Conservation (phyloP, 1,284 basidiomycete genomes). For the Xanthoconium separans region DNA sequence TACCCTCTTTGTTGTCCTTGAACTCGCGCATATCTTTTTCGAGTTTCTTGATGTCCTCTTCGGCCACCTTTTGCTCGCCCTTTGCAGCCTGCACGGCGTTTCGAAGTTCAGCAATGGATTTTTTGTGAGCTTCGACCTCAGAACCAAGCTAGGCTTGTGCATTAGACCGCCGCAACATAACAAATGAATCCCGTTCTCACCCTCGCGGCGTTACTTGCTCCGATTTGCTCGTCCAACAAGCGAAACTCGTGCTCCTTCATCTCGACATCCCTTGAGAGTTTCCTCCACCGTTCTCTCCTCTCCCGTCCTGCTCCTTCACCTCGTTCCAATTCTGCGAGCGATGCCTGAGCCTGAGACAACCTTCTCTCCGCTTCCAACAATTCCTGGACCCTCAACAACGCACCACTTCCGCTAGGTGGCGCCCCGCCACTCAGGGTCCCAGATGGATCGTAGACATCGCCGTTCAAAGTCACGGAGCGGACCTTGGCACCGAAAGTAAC, state of each 20-base stretch:
- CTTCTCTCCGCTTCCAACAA: slow-evolving; percentile 58
- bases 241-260: slow-evolving; percentile 87
- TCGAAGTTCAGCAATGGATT: slow-evolving; percentile 68
- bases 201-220: slow-evolving; percentile 85
- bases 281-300: slow-evolving; percentile 70
- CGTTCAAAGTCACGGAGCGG: slow-evolving; percentile 90
- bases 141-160: slow-evolving; percentile 60
- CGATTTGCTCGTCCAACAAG: slow-evolving; percentile 83
- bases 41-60: slow-evolving; percentile 80
- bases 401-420: slow-evolving; percentile 73
- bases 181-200: slow-evolving; percentile 43
- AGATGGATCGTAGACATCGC: slow-evolving; percentile 96
- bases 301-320: slow-evolving; percentile 57
- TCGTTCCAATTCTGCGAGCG: slow-evolving; percentile 56
- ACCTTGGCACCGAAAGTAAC: slow-evolving; percentile 82
- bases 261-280: slow-evolving; percentile 72
- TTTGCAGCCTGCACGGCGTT: slow-evolving; percentile 65
- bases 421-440: slow-evolving; percentile 94
- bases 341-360: slow-evolving; percentile 53
- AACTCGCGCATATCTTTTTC: slow-evolving; percentile 98
- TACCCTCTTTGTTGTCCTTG: slow-evolving; percentile 97
- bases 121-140: slow-evolving; percentile 77
- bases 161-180: background rate
- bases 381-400: slow-evolving; percentile 86
- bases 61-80: slow-evolving; percentile 74